Evolutionary conservation across 2,329 filamentous ascomycete species (phyloP).

Genomic region (Epichloe bromicola): DNA sequence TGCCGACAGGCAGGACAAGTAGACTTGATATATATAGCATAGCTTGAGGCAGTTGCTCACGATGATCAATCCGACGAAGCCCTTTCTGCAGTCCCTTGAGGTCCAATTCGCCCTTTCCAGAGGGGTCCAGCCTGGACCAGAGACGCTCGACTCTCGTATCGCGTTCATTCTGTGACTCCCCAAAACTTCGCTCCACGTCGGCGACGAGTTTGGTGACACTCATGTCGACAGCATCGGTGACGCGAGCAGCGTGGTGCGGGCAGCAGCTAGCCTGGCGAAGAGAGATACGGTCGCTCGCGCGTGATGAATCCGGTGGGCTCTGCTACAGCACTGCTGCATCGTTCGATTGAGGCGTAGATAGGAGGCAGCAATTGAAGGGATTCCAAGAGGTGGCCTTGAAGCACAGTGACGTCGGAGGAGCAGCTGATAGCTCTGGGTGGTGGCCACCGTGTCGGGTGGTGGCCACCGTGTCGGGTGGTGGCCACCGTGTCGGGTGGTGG

Average conservation of each 20-base stretch:
- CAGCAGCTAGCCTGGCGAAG: constrained; percentile 7
- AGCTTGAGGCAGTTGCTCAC: constrained; percentile 34
- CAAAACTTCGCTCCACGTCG: constrained; percentile 50
- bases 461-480: too few relatives aligned
- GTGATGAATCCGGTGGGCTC: constrained; percentile 2
- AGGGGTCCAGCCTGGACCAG: constrained; percentile 72
- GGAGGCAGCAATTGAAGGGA: constrained; percentile 1
- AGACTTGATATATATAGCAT: not conserved
- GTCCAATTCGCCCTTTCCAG: constrained; percentile 67
- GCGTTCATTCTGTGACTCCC: constrained; percentile 64
- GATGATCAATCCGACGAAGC: constrained; percentile 80
- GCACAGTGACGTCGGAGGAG: constrained; percentile 6
- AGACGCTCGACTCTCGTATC: constrained; percentile 73
- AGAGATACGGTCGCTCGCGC: constrained; percentile 5
- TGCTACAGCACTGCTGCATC: constrained; percentile 7
- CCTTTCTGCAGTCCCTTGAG: constrained; percentile 74
- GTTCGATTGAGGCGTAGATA: constrained; percentile 2
- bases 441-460: too few relatives aligned
- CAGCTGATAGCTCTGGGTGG: not conserved
- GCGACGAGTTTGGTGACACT: constrained; percentile 34
- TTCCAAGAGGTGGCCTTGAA: not conserved
- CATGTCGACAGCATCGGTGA: constrained; percentile 21
- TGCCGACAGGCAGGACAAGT: not conserved
- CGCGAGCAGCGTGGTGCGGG: constrained; percentile 16
- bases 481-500: too few relatives aligned